Evolutionary conservation across 2,329 filamentous ascomycete genomes (phyloP).

Genomic region (Stemphylium vesicarium): DNA sequence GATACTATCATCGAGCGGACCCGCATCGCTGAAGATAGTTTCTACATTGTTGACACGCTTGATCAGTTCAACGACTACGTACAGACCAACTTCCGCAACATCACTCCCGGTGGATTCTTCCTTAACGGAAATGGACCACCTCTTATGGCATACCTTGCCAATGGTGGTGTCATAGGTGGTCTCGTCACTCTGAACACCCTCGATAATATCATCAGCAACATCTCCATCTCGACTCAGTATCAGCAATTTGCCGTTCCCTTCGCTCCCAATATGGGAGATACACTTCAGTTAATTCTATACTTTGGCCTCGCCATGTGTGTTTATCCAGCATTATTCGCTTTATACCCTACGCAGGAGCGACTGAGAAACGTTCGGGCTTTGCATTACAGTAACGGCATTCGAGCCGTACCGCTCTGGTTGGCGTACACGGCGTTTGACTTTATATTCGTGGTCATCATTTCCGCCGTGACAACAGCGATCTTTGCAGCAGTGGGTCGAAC

Average conservation of each 20-base stretch:
- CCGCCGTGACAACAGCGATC: constrained; percentile 70
- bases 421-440: constrained; percentile 86
- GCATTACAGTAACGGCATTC: constrained; percentile 90
- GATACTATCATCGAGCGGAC: constrained; percentile 37
- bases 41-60: constrained; percentile 67
- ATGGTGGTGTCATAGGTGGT: constrained; percentile 67
- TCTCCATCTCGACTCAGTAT: constrained; percentile 74
- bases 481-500: constrained; percentile 62
- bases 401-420: constrained; percentile 81
- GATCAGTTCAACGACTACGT: constrained; percentile 73
- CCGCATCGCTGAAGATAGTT: constrained; percentile 31
- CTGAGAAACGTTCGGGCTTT: constrained; percentile 79
- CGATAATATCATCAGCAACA: constrained; percentile 74
- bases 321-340: constrained; percentile 83
- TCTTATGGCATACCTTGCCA: constrained; percentile 74
- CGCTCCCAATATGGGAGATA: constrained; percentile 70
- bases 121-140: constrained; percentile 67
- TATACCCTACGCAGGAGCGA: constrained; percentile 88
- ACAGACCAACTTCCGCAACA: constrained; percentile 65
- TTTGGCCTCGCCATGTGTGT: constrained; percentile 78
- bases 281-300: constrained; percentile 80
- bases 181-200: constrained; percentile 89
- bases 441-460: constrained; percentile 70
- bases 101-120: constrained; percentile 82
- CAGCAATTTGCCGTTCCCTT: constrained; percentile 78